These are phyloP conservation scores for Taphrina pruni DNA, from an alignment of 1,139 yeast species.

Conservation along the genomic window DNA sequence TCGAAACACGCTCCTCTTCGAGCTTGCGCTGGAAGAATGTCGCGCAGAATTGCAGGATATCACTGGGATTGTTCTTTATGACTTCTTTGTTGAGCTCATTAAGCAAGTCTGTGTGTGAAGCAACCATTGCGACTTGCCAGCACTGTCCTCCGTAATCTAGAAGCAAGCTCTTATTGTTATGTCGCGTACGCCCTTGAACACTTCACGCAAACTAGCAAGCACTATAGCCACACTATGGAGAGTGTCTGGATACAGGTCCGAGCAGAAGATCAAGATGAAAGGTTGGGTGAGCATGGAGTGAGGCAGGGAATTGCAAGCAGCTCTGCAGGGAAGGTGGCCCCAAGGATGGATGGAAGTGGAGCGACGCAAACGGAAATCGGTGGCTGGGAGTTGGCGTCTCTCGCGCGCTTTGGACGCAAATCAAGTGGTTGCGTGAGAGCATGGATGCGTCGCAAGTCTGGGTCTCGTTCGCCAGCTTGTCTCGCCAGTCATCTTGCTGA, in stretches of 20 bases:
- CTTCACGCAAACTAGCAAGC: neutral
- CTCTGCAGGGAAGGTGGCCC: neutral
- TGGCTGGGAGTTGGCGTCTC: slow-evolving; percentile 21
- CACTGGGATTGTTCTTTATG: slow-evolving; percentile 66
- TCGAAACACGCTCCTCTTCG: slow-evolving; percentile 60
- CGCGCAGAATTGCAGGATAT: slow-evolving; percentile 72
- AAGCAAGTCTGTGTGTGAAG: slow-evolving; percentile 62
- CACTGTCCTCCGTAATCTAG: neutral
- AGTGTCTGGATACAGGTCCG: neutral
- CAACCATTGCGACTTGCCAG: slow-evolving; percentile 48
- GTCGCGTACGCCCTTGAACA: neutral
- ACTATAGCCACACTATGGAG: neutral
- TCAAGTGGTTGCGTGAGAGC: neutral
- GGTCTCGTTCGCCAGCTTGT: too few relatives aligned
- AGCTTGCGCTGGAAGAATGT: slow-evolving; percentile 67
- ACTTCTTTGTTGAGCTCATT: slow-evolving; percentile 69
- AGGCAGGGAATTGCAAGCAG: neutral
- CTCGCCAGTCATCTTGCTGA: too few relatives aligned
- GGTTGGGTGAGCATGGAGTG: neutral
- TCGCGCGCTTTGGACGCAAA: slow-evolving; percentile 8
- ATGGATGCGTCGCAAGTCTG: neutral
- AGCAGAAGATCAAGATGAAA: neutral
- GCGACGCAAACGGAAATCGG: slow-evolving; percentile 30
- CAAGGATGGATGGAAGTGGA: slow-evolving; percentile 9
- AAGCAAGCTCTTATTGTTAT: neutral